Base-by-base conservation (phyloP, 1,139 yeast species). In the Yamadazyma triangularis region DNA sequence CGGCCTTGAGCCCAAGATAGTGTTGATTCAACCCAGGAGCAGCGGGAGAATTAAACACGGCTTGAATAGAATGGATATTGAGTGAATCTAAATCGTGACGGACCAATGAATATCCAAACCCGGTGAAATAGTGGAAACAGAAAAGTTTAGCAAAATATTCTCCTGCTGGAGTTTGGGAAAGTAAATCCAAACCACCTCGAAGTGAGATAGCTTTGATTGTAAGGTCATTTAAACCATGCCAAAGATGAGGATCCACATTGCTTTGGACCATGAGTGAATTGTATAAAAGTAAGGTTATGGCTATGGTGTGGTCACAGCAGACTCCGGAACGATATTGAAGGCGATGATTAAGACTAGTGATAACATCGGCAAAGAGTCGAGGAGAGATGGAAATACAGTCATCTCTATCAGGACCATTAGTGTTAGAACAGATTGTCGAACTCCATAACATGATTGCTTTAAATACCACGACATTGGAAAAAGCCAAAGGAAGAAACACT, bases 371-470 rank as follows among this genome's bases (percentile, higher is more conserved):
- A n/a, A n/a, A n/a, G n/a, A n/a, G n/a, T n/a, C n/a, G n/a, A n/a
- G n/a, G n/a, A n/a, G n/a, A n/a, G n/a, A n/a, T n/a, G n/a, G n/a
- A n/a, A n/a, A n/a, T n/a, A n/a, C n/a, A n/a, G n/a, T n/a, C n/a
- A n/a, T n/a, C n/a, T n/a, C n/a, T n/a, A n/a, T n/a, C n/a, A n/a
- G n/a, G n/a, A n/a, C n/a, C n/a, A n/a, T n/a, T n/a, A n/a, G n/a
- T n/a, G n/a, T n/a, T n/a, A n/a, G n/a, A n/a, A n/a, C n/a, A n/a
- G n/a, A n/a, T n/a, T n/a, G n/a, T n/a, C n/a, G n/a, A n/a, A n/a
- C n/a, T 15, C 33, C 33, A 31, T 11, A 27, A 16, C 4, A 31
- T 18, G 10, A 31, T 31, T n/a, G 24, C 10, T 23, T 31, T 31
- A 11, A 28, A 31, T 4, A 31, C 33, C 4, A 29, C 25, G 3